Evolutionary conservation across 345 rosid genomes (phyloP), one percentile per base, ranked within the genome.

Genomic region (Turritis glabra): DNA sequence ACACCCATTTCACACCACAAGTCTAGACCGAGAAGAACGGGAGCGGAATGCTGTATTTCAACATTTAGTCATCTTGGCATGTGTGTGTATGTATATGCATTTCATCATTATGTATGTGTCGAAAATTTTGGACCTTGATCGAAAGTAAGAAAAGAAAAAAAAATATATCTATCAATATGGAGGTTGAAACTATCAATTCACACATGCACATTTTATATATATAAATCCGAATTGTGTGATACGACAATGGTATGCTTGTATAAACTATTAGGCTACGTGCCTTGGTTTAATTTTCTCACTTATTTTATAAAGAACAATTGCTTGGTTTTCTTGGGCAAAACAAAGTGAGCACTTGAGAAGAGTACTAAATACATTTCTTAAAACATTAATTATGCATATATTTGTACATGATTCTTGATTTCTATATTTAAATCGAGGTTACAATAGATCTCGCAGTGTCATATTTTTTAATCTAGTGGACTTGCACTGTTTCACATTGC

Each of bases 1-100:
- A 64, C 48, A 10, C n/a, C 13, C 15, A 63, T 63, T 72, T 63
- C 65, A 54, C 57, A 74, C 68, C 15, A 5, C 8, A 41, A 41
- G 18, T 41, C 46, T 55, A n/a, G 48, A 55, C 77, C 72, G 73
- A 74, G 60, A 57, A 74, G 41, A 74, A 56, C 66, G 78, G 77
- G 43, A 64, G 22, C 12, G 25, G 8, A 55, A 40, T 72, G 13
- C 62, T 72, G 2, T 13, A 25, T 59, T 43, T 60, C 59, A 29
- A 71, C 52, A 50, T 47, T 71, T 37, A 30, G 15, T 55, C 29
- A n/a, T 29, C 14, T 55, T n/a, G 7, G 23, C 5, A 29, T 26
- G n/a, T 29, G n/a, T 54, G 3, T 54, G 32, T 14, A 53, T 8
- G 7, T 29, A 17, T 55, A 10, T 17, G 14, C 23, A 56, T n/a